Evolutionary conservation across 768 basidiomycete species (phyloP).

Genomic region (Holtermanniella nyarrowii): DNA sequence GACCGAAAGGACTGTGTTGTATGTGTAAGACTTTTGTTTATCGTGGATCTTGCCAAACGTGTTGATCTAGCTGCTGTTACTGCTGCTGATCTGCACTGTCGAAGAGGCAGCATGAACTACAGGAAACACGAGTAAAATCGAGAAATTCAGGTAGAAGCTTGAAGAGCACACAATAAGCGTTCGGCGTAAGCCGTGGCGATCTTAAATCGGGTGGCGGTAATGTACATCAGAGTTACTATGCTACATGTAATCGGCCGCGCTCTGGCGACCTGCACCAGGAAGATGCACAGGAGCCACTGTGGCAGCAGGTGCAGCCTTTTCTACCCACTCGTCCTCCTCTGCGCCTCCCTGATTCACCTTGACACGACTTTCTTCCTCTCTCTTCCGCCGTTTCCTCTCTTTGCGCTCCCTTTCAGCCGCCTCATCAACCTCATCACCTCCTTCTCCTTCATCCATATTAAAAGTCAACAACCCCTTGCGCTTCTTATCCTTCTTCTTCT

Average conservation of each 20-base stretch:
- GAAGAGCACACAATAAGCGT: too few relatives aligned
- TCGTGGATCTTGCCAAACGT: background rate
- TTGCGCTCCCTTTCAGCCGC: constrained; percentile 25
- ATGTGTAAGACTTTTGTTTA: background rate
- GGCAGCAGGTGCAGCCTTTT: constrained; percentile 18
- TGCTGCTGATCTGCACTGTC: background rate
- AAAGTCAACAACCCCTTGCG: constrained; percentile 60
- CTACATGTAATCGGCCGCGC: constrained; percentile 68
- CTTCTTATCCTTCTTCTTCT: constrained; percentile 47
- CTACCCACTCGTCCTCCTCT: constrained; percentile 31
- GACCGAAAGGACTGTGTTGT: background rate
- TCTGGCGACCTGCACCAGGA: constrained; percentile 49
- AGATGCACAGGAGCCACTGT: constrained; percentile 26
- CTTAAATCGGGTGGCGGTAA: too few relatives aligned
- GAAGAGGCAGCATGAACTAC: background rate
- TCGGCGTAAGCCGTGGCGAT: too few relatives aligned
- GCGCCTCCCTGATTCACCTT: constrained; percentile 3
- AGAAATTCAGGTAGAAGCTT: too few relatives aligned
- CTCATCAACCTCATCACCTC: constrained; percentile 52
- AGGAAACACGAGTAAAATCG: background rate
- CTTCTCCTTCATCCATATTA: constrained; percentile 45
- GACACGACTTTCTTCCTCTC: constrained; percentile 21
- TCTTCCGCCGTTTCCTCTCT: constrained; percentile 44
- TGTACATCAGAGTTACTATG: too few relatives aligned
- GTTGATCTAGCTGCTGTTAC: background rate